Evolutionary conservation across 163 green algal species (phyloP).

Genomic region (Coccomyxa subellipsoidea): DNA sequence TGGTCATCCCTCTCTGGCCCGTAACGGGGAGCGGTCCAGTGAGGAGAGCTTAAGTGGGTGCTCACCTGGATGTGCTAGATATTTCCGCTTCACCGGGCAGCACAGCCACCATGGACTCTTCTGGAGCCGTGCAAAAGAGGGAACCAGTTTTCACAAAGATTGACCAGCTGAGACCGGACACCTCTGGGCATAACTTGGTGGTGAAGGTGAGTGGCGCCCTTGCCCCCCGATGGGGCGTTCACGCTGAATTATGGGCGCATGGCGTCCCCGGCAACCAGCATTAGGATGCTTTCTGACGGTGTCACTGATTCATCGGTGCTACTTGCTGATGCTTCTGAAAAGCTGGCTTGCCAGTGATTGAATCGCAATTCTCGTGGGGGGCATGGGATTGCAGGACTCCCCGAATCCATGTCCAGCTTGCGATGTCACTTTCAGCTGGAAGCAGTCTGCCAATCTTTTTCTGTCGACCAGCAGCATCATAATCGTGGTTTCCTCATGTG

Average conservation of each 20-base stretch:
- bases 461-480: too few species aligned
- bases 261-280: too few species aligned
- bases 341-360: neutral
- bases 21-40: too few species aligned
- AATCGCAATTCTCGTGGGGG: neutral
- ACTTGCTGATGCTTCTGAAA: neutral
- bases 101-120: neutral
- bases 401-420: too few species aligned
- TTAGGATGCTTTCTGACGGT: neutral
- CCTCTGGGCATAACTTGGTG: constrained; percentile 2
- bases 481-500: too few species aligned
- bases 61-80: too few species aligned
- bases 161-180: constrained; percentile 4
- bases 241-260: too few species aligned
- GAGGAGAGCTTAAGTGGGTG: too few species aligned
- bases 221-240: neutral
- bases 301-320: neutral
- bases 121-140: neutral
- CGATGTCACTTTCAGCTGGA: too few species aligned
- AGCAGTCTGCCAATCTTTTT: too few species aligned
- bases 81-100: neutral
- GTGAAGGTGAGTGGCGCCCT: constrained; percentile 6
- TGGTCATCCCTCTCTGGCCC: too few species aligned
- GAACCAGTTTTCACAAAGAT: neutral
- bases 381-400: neutral